Percentiles rank a stretch among this genome's conserved stretches.
Evolutionary conservation across 495 filamentous ascomycete species (phyloP).

Genomic region (Lichenothelia convexa): DNA sequence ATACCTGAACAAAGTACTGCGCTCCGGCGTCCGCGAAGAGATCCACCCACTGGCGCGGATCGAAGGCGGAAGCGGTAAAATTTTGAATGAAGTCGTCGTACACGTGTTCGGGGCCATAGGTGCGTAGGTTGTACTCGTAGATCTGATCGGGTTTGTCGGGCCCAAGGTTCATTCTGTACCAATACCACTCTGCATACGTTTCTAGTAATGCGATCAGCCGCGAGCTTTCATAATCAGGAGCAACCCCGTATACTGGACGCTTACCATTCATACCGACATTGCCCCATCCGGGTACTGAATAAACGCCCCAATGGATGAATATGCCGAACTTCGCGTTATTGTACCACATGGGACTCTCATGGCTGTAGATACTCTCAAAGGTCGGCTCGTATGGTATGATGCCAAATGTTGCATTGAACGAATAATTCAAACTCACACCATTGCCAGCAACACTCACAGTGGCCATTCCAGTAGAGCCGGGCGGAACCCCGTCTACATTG

Average conservation of each 20-base stretch:
- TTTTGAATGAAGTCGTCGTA: conserved; percentile 39
- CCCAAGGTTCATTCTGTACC: conserved; percentile 23
- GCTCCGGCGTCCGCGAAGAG: conserved; percentile 35
- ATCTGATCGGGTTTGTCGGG: conserved; percentile 17
- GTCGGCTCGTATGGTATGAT: conserved; percentile 19
- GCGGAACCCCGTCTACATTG: conserved; percentile 3
- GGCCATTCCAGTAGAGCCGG: conserved; percentile 12
- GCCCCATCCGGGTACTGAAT: conserved; percentile 36
- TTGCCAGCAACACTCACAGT: conserved; percentile 16
- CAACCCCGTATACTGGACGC: conserved; percentile 37
- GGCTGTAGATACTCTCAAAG: conserved; percentile 23
- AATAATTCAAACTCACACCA: conserved; percentile 13
- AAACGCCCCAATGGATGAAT: conserved; percentile 39
- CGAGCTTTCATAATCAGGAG: too few relatives aligned
- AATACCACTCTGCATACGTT: conserved; percentile 14
- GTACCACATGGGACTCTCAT: conserved; percentile 36
- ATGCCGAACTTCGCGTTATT: conserved; percentile 35
- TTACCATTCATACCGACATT: conserved; percentile 30
- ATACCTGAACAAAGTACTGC: conserved; percentile 35
- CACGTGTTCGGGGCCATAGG: conserved; percentile 29
- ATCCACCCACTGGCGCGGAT: conserved; percentile 38
- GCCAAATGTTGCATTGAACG: conserved; percentile 22
- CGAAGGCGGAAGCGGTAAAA: conserved; percentile 30
- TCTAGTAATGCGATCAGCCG: too few relatives aligned
- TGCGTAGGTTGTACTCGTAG: conserved; percentile 31